Base-by-base conservation (phyloP, 2,329 filamentous ascomycete species). In the Colletotrichum cordylinicola region DNA sequence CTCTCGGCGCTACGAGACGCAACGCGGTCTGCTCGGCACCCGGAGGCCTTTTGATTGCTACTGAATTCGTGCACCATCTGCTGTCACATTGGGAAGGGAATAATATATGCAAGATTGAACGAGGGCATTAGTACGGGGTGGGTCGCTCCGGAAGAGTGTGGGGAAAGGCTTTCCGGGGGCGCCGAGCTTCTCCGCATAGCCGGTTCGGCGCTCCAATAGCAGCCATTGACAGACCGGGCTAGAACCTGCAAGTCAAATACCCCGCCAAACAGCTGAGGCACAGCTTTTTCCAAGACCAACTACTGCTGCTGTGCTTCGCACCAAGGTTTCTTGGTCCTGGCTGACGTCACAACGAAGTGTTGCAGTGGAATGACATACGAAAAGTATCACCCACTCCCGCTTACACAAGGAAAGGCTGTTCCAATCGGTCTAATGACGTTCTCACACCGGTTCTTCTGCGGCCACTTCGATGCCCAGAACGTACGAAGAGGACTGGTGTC, bases 291-390 rank as follows among this genome's bases (percentile, higher is more conserved):
- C 56, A 61, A 60, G 29, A 62, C 43, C n/a, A 18, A 33, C n/a
- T 52, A 52, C 43, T 52, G n/a, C 43, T 52, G 43, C 43, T 21
- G 43, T 52, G 43, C 43, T 52, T 52, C 58, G 55, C 13, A 56
- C 43, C 16, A 31, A 70, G 24, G 12, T 35, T 48, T 65, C n/a
- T 35, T 27, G 16, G 29, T 21, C 64, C 13, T 64, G 60, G 58
- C 70, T 75, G 74, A 75, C 74, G 74, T 75, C 74, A 75, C 58
- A 29, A 15, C 52, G 55, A 37, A 64, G 48, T 29, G 56, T 31
- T 67, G 31, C 15, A 65, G 56, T 43, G 64, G 27, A 33, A 73
- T 75, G 74, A 75, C 74, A 75, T 72, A 65, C 58, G 21, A 65
- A 10, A 15, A 52, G n/a, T 64, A 70, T 75, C 74, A 75, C 70